Base-by-base conservation (phyloP, 805 yeast genomes). In the Candida stauntonica region DNA sequence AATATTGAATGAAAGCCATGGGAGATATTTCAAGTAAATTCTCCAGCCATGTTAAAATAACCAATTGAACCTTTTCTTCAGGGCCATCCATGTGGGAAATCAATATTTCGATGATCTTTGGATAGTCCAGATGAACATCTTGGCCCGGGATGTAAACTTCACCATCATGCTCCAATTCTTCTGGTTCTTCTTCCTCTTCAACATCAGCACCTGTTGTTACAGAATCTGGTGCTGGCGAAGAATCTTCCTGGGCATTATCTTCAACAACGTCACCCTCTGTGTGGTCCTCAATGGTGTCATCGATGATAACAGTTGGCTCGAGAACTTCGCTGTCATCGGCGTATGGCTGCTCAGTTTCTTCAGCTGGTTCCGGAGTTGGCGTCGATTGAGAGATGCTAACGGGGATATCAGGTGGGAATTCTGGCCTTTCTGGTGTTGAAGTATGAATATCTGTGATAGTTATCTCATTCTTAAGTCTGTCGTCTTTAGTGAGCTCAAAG, bases 31-130 rank as follows among this genome's bases (percentile, higher is more conserved):
- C 76, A 18, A 93, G 62, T 24, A 93, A 66, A 14, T 79, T 79
- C 38, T 76, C 79, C 13, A 93, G 63, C 99, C 99, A 93, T 33
- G 78, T 76, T 35, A 91, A 66, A 0, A 86, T 86, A 4, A 84
- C 85, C 23, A 80, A 60, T 58, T 86, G 94, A 31, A 89, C 84
- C 50, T 86, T 86, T 31, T 74, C 76, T 44, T 79, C 87, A 1
- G 83, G 71, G 3, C 54, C 54, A 45, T 85, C 86, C 36, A 93
- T 67, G 45, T 86, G 86, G 2, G 87, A 76, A n/a, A 91, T 75
- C 34, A 93, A 60, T 29, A 91, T 86, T 34, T 81, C 86, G 26
- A 88, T 80, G 31, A 91, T 80, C 47, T 78, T 81, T 5, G 91
- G 77, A 51, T 78, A 86, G 61, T 88, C 91, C 23, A 91, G 70